phyloP scores from a whole-genome alignment of 1,284 basidiomycete species.

The Ustilago hordei region DNA sequence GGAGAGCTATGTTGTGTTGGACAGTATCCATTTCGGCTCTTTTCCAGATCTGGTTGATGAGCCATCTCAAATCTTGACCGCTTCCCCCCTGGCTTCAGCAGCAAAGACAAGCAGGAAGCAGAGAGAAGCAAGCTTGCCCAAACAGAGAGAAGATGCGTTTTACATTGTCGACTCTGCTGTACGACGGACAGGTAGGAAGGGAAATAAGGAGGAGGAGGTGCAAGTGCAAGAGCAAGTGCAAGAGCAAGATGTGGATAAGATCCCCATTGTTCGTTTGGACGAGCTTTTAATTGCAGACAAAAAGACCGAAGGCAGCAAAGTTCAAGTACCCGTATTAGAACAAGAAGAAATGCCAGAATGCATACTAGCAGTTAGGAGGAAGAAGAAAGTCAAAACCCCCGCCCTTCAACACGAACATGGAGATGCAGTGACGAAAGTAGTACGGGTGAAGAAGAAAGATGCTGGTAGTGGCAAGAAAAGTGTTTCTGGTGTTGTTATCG shows the following conservation, averaged over 20 bases:
- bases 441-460: slow-evolving; percentile 37
- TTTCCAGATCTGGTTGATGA: slow-evolving; percentile 13
- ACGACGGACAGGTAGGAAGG: not conserved
- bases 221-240: not conserved
- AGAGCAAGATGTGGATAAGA: slow-evolving; percentile 53
- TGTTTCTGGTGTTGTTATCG: slow-evolving; percentile 14
- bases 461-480: not conserved
- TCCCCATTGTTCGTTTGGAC: slow-evolving; percentile 63
- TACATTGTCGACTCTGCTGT: slow-evolving; percentile 36
- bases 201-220: not conserved
- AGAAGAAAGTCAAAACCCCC: slow-evolving; percentile 12
- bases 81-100: not conserved
- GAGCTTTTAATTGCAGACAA: slow-evolving; percentile 6
- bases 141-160: slow-evolving; percentile 44
- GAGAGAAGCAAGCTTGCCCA: slow-evolving; percentile 13
- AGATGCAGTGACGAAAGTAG: slow-evolving; percentile 15
- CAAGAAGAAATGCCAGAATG: slow-evolving; percentile 49
- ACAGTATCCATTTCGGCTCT: slow-evolving; percentile 18
- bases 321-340: slow-evolving; percentile 28
- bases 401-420: not conserved
- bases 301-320: not conserved
- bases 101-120: not conserved
- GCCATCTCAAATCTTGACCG: not conserved
- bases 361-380: not conserved
- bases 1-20: slow-evolving; percentile 26